Evolutionary conservation across 2,329 filamentous ascomycete genomes (phyloP).

Genomic region (Didymella pomorum): DNA sequence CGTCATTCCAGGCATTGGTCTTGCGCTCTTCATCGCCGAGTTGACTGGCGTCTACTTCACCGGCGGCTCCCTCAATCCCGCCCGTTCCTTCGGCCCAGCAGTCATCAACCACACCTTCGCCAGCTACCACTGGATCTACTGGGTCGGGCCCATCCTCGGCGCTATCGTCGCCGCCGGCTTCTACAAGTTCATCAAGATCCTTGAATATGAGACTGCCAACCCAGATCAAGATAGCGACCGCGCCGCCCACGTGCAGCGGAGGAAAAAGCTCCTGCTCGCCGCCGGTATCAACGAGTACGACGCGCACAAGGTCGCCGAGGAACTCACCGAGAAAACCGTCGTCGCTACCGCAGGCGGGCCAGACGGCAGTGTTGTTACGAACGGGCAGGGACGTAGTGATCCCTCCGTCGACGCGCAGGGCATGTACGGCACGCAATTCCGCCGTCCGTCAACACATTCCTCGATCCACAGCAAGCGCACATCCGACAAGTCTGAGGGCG

Average conservation of each 20-base stretch:
- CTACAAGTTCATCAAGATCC: constrained; percentile 55
- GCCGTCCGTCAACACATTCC: constrained; percentile 4
- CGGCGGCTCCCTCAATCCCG: constrained; percentile 55
- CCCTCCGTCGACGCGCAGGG: constrained; percentile 9
- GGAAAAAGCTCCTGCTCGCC: constrained; percentile 25
- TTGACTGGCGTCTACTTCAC: constrained; percentile 57
- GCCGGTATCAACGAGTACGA: constrained; percentile 31
- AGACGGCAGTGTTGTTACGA: constrained; percentile 17
- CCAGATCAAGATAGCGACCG: constrained; percentile 39
- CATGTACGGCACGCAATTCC: constrained; percentile 25
- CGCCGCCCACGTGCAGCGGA: constrained; percentile 20
- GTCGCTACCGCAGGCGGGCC: constrained; percentile 16
- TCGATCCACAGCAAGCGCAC: constrained; percentile 18
- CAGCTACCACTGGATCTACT: constrained; percentile 49
- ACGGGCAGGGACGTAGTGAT: constrained; percentile 21
- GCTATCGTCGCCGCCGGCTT: constrained; percentile 56
- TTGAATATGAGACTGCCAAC: constrained; percentile 44
- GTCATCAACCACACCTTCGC: constrained; percentile 50
- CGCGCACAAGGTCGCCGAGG: constrained; percentile 23
- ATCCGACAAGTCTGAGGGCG: constrained; percentile 19
- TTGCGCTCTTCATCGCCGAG: constrained; percentile 68
- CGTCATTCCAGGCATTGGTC: constrained; percentile 51
- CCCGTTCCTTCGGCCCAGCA: constrained; percentile 56
- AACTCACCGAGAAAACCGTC: constrained; percentile 24
- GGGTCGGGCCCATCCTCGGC: constrained; percentile 55